These are phyloP conservation scores for Fusarium sublunatum DNA, from an alignment of 2,329 filamentous ascomycete species.

Conservation along the genomic window DNA sequence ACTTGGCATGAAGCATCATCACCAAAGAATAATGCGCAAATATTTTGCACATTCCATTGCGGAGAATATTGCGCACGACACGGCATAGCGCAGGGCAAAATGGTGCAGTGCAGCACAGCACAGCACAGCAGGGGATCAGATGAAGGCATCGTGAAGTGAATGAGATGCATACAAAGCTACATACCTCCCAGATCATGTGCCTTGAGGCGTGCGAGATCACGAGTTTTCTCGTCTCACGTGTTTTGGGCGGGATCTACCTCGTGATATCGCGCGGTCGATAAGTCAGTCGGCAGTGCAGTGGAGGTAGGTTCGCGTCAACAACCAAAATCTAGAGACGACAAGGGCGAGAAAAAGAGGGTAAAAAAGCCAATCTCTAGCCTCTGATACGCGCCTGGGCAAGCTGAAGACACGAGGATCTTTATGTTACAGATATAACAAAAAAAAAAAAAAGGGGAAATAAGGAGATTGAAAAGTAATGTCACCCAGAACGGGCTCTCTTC, in stretches of 20 bases:
- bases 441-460: slow-evolving; percentile 35
- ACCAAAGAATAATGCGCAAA: slow-evolving; percentile 10
- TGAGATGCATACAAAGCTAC: slow-evolving; percentile 48
- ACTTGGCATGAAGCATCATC: slow-evolving; percentile 37
- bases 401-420: slow-evolving; percentile 42
- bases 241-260: slow-evolving; percentile 60
- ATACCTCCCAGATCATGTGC: slow-evolving; percentile 62
- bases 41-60: slow-evolving; percentile 6
- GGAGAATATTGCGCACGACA: neutral
- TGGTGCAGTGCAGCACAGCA: neutral
- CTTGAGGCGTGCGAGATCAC: slow-evolving; percentile 55
- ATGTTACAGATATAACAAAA: slow-evolving; percentile 45
- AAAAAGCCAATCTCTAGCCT: slow-evolving; percentile 20
- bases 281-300: slow-evolving; percentile 36
- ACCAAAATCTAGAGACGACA: slow-evolving; percentile 17
- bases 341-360: slow-evolving; percentile 10
- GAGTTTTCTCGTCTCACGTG: slow-evolving; percentile 60
- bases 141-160: slow-evolving; percentile 39
- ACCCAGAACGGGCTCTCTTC: neutral
- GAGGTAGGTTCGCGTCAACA: slow-evolving; percentile 33
- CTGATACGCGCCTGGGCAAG: slow-evolving; percentile 27
- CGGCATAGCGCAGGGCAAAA: too few species aligned
- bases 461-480: slow-evolving; percentile 31
- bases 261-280: slow-evolving; percentile 59
- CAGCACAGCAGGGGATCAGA: slow-evolving; percentile 19